Conservation (phyloP, 129 eudicot genomes). For the Ambrosia trifida region DNA sequence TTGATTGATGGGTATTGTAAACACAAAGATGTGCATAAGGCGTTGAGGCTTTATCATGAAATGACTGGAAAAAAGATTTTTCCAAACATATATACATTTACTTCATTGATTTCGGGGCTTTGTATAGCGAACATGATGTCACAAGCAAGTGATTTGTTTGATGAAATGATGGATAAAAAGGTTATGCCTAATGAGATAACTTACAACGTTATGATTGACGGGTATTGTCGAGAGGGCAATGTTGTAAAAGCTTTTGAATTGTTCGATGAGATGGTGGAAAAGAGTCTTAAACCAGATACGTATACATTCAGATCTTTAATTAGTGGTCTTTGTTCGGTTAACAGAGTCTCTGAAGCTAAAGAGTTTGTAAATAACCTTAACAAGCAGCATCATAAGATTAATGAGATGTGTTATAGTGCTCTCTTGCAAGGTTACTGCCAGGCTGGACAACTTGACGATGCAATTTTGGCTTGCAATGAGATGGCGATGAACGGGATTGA, state of each 20-base stretch:
- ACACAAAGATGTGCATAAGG: constrained; percentile 49
- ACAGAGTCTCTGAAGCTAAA: constrained; percentile 73
- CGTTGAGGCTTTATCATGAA: constrained; percentile 78
- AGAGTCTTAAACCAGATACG: constrained; percentile 80
- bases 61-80: constrained; percentile 76
- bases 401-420: constrained; percentile 84
- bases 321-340: constrained; percentile 65
- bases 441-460: constrained; percentile 67
- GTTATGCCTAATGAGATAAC: constrained; percentile 74
- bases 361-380: constrained; percentile 70
- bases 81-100: constrained; percentile 67
- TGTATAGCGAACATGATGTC: constrained; percentile 55
- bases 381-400: constrained; percentile 50
- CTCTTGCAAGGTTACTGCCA: constrained; percentile 69
- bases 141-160: constrained; percentile 64
- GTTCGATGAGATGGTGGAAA: constrained; percentile 64
- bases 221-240: constrained; percentile 60
- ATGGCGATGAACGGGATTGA: constrained; percentile 62
- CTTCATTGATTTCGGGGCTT: constrained; percentile 69
- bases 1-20: constrained; percentile 78
- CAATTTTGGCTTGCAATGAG: constrained; percentile 49
- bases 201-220: constrained; percentile 85
- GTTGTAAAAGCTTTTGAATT: constrained; percentile 58
- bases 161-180: constrained; percentile 56
- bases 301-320: constrained; percentile 82